Evolutionary conservation across 768 basidiomycete genomes (phyloP).

Genomic region (Mycena leptocephala): DNA sequence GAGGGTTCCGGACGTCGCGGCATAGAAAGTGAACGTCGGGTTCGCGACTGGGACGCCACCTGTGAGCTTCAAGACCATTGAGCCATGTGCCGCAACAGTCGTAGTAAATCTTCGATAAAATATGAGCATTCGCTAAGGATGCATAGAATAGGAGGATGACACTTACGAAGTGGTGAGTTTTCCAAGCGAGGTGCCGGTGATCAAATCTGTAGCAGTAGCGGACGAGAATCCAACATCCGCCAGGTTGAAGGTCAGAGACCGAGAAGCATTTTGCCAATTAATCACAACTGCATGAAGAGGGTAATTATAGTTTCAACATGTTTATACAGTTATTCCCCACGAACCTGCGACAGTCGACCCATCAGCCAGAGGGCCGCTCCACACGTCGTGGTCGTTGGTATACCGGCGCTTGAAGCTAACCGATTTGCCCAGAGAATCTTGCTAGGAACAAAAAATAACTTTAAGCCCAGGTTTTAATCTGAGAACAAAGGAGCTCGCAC

Average conservation of each 20-base stretch:
- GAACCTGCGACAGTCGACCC: constrained; percentile 63
- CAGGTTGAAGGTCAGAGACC: constrained; percentile 59
- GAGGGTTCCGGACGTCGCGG: constrained; percentile 52
- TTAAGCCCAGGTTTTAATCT: not conserved
- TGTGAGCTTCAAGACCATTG: constrained; percentile 56
- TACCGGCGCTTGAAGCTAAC: constrained; percentile 64
- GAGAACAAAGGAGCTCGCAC: constrained; percentile 42
- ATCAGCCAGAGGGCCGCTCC: constrained; percentile 64
- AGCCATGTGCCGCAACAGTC: constrained; percentile 53
- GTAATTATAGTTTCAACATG: constrained; percentile 2
- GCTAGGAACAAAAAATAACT: constrained; percentile 46
- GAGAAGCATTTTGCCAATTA: constrained; percentile 58
- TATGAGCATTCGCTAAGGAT: not conserved
- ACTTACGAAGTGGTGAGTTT: constrained; percentile 52
- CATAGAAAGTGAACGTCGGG: constrained; percentile 54
- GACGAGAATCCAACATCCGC: constrained; percentile 61
- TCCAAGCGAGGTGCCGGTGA: constrained; percentile 57
- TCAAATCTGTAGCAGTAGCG: constrained; percentile 57
- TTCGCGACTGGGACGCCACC: constrained; percentile 41
- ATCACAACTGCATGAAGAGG: constrained; percentile 54
- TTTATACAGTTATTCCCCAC: constrained; percentile 18
- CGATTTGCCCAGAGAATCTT: constrained; percentile 63
- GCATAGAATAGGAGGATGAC: constrained; percentile 16
- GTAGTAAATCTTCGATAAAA: constrained; percentile 50
- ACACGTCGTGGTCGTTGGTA: constrained; percentile 66